phyloP scores from a whole-genome alignment of 1,284 basidiomycete species.

The Sporisorium sorghi region DNA sequence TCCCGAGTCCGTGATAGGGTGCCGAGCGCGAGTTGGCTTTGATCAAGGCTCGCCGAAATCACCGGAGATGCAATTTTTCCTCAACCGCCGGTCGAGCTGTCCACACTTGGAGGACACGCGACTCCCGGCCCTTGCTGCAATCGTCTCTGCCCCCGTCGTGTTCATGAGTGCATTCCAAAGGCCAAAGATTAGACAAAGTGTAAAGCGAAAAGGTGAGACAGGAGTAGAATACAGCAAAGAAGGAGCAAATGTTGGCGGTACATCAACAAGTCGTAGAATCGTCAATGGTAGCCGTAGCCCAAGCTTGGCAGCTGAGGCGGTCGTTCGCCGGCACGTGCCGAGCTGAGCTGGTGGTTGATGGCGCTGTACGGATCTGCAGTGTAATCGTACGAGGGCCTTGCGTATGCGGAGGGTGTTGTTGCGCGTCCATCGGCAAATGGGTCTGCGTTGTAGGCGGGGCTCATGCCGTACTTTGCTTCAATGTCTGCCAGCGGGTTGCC shows the following conservation, averaged over 20 bases:
- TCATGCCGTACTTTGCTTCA: slow-evolving; percentile 55
- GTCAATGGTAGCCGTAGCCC: slow-evolving; percentile 35
- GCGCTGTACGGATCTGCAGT: slow-evolving; percentile 52
- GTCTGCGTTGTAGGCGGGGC: slow-evolving; percentile 23
- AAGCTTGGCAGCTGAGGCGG: slow-evolving; percentile 52
- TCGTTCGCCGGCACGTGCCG: slow-evolving; percentile 14
- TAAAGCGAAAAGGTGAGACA: neutral
- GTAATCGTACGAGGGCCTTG: slow-evolving; percentile 52
- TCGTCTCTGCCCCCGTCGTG: neutral
- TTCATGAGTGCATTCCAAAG: slow-evolving; percentile 1
- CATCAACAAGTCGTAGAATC: neutral
- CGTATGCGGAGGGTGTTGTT: slow-evolving; percentile 24
- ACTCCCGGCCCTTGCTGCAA: no score
- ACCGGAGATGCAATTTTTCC: no score
- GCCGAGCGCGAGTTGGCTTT: no score
- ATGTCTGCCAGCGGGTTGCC: slow-evolving; percentile 53
- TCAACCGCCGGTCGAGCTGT: no score
- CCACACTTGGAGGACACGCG: neutral
- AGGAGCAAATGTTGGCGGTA: slow-evolving; percentile 7
- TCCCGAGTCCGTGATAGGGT: neutral
- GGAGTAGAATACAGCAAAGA: slow-evolving; percentile 21
- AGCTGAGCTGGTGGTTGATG: slow-evolving; percentile 47
- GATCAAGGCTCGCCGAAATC: no score
- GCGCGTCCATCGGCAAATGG: slow-evolving; percentile 38
- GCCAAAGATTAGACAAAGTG: neutral